Evolutionary conservation across 106 monocot genomes (phyloP).

Genomic region (Posidonia australis): DNA sequence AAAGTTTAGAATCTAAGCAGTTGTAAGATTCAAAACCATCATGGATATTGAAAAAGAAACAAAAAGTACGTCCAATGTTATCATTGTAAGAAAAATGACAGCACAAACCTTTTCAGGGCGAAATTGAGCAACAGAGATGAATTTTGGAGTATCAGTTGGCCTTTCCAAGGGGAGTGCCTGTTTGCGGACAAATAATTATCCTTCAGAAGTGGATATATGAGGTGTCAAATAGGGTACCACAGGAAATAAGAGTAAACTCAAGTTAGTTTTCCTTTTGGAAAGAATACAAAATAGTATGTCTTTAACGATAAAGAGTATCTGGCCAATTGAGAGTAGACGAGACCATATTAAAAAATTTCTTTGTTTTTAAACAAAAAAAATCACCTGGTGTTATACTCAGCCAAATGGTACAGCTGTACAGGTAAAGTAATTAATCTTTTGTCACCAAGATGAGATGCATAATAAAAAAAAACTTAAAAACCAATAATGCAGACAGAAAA

Average conservation of each 20-base stretch:
- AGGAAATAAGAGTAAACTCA: background rate
- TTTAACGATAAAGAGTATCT: too few relatives aligned
- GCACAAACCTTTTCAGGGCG: constrained; percentile 86
- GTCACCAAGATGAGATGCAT: too few relatives aligned
- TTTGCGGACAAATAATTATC: constrained; percentile 1
- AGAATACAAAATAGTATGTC: background rate
- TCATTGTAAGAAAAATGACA: background rate
- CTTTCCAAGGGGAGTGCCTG: constrained; percentile 79
- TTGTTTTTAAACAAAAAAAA: too few relatives aligned
- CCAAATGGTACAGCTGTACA: too few relatives aligned
- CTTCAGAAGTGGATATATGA: background rate
- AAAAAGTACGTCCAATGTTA: background rate
- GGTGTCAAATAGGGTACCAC: background rate
- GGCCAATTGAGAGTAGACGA: too few relatives aligned
- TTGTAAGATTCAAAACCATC: constrained; percentile 3
- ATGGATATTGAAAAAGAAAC: background rate
- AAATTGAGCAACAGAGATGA: constrained; percentile 90
- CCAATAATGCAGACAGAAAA: too few relatives aligned
- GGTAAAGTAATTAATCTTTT: too few relatives aligned
- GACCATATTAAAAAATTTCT: too few relatives aligned
- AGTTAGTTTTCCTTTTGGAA: too few relatives aligned
- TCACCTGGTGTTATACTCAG: too few relatives aligned
- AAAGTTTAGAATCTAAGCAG: background rate
- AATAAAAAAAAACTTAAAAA: too few relatives aligned
- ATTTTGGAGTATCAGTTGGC: constrained; percentile 22